Base-by-base conservation (phyloP, 495 filamentous ascomycete species). In the Lasiosphaeriaceae sp. region DNA sequence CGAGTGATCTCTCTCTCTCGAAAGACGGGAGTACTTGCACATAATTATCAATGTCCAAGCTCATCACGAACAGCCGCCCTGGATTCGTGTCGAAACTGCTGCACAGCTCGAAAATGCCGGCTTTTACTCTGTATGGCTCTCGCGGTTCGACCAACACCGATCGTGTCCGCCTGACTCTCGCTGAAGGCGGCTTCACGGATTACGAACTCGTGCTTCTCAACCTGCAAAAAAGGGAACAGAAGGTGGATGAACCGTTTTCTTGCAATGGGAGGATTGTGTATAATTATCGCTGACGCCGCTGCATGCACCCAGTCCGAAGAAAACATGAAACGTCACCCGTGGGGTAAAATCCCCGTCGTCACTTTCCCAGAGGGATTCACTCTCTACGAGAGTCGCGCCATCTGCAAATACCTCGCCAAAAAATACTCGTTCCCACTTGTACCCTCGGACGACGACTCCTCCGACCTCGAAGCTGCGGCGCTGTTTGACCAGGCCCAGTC, bases 301-400 rank as follows among this genome's bases (percentile, higher is more conserved):
- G 24, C 23, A 55, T n/a, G n/a, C n/a, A n/a, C 26, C 48, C 54
- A 71, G 69, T 66, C 70, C 58, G 49, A 63, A 66, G 70, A 71
- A 66, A 59, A 74, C 67, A 62, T 56, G 61, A 66, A 66, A 64
- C 70, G 66, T 57, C 71, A 74, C 59, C 71, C 71, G 31, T 74
- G 68, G 68, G 70, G 71, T 55, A 74, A 74, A 69, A 61, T 74
- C 57, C 71, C 71, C 50, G 57, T 62, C 57, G 19, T 56, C 26
- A 24, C 20, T 41, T 56, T 49, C 54, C 44, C 29, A 44, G 61
- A 68, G 20, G 69, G 67, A 21, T 70, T 74, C 69, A 68, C 67
- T 56, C 72, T 76, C 60, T 72, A 76, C 69, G 73, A 76, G 61
- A 74, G 71, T 62, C 74, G 73, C 51, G 70, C 73, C 54, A 74